phyloP scores from a whole-genome alignment of 1,284 basidiomycete genomes.

The Cutaneotrichosporon sp. region DNA sequence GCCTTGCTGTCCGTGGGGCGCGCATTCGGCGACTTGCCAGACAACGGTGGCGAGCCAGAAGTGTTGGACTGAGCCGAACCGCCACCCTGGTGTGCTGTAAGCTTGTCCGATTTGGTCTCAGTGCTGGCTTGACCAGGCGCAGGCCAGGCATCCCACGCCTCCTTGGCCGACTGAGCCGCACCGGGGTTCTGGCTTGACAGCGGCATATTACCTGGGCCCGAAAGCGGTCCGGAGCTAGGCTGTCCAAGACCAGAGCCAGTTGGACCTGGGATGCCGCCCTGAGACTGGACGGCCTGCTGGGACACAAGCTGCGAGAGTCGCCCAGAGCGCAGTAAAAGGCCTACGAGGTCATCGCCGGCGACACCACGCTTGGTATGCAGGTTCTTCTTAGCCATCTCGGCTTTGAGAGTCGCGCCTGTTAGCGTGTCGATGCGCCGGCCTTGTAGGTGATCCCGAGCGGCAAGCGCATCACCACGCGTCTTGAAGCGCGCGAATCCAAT shows the following conservation, averaged over 20 bases:
- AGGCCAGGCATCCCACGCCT: constrained; percentile 35
- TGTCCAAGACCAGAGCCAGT: no score
- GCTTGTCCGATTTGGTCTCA: constrained; percentile 13
- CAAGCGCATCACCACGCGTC: constrained; percentile 77
- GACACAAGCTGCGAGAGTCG: constrained; percentile 25
- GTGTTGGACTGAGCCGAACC: constrained; percentile 22
- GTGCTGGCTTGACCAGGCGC: constrained; percentile 12
- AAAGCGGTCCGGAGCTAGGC: background rate
- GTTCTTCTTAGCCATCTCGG: constrained; percentile 99
- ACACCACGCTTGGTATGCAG: constrained; percentile 87
- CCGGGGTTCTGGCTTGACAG: constrained; percentile 15
- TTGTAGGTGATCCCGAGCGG: constrained; percentile 82
- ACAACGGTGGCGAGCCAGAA: constrained; percentile 32
- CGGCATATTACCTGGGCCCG: background rate
- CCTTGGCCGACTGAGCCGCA: constrained; percentile 22
- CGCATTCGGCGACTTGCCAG: constrained; percentile 30
- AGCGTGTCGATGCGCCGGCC: constrained; percentile 90
- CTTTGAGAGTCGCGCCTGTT: constrained; percentile 88
- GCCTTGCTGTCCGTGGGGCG: constrained; percentile 44
- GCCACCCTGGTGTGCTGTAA: constrained; percentile 2
- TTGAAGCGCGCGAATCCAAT: constrained; percentile 98
- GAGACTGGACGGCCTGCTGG: constrained; percentile 16
- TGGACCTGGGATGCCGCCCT: background rate
- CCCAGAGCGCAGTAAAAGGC: constrained; percentile 35
- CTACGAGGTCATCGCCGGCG: constrained; percentile 47